A percentile compares a stretch with the other conserved stretches of the same genome.
phyloP scores from a whole-genome alignment of 352 stramenopile species.

The Phytophthora pistaciae region DNA sequence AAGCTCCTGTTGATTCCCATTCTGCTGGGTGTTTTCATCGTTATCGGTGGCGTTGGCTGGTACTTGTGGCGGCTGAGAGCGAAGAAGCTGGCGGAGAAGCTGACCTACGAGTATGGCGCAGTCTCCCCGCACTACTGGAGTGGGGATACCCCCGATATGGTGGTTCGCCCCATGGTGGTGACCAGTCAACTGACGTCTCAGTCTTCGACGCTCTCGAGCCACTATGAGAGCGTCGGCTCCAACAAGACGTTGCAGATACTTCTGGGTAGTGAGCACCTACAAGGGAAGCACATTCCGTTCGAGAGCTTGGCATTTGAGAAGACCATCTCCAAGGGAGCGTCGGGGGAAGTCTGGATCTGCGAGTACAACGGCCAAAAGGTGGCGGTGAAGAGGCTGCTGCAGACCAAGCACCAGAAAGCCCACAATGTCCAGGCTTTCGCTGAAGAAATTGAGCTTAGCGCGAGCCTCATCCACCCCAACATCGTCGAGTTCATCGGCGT shows the following conservation, averaged over 20 bases:
- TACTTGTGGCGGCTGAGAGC: conserved; percentile 9
- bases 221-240: conserved; percentile 22
- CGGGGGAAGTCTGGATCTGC: conserved; percentile 58
- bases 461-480: conserved; percentile 56
- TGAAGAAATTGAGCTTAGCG: conserved; percentile 65
- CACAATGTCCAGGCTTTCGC: conserved; percentile 46
- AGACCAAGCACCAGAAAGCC: conserved; percentile 36
- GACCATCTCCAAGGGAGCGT: conserved; percentile 39
- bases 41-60: conserved; percentile 5
- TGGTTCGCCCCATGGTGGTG: conserved; percentile 6
- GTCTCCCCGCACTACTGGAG: background rate
- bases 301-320: conserved; percentile 21
- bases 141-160: conserved; percentile 1
- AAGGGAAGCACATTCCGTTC: conserved; percentile 30
- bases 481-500: conserved; percentile 60
- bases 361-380: conserved; percentile 48
- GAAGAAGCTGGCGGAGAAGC: background rate
- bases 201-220: conserved; percentile 50
- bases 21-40: conserved; percentile 4
- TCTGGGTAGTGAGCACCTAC: conserved; percentile 18
- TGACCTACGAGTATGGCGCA: background rate
- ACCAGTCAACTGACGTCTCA: conserved; percentile 27
- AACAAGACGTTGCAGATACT: conserved; percentile 34
- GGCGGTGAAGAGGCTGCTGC: conserved; percentile 52
- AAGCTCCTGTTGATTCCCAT: conserved; percentile 17